Base-by-base conservation (phyloP, 192 early-diverging fungal genomes). In the Pecoramyces ruminantium region DNA sequence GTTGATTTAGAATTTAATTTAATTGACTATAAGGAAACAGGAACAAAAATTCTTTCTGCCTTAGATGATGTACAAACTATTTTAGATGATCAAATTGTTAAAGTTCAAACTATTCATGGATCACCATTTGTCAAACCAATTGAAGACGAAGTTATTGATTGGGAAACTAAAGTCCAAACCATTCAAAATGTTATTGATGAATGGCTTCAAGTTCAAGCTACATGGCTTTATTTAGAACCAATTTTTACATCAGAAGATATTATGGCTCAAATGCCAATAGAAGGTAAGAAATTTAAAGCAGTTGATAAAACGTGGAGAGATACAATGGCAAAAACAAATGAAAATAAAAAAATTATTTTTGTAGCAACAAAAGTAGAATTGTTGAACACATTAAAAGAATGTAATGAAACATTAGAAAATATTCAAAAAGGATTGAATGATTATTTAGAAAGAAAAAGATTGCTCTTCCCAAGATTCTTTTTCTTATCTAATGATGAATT, bases 251-350 rank as follows among this genome's bases (percentile, higher is more conserved):
- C 86, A 14, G 90, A 91, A 79, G 90, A 91, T 79, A 91, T 91
- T 81, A 91, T 91, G 90, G 89, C 89, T 77, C 90, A 91, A 83
- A 91, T 91, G 90, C 90, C 90, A 2, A 88, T 91, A 78, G 90
- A 91, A 84, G 90, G 90, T 13, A 85, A 85, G 78, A 91, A 89
- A 81, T 91, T 91, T 78, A 90, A 88, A 80, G 82, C 84, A 78
- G 90, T 91, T 13, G 90, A 91, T 79, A 84, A 86, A 34, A 86
- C 79, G 51, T 91, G 90, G 90, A 78, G 86, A 77, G 88, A 91
- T 81, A 86, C 89, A 79, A 91, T 91, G 90, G 79, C 80, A 51
- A 81, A 42, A 12, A 87, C 88, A n/a, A 86, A 87, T 42, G 81
- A 86, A 82, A 89, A 91, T 79, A 85, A 83, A 30, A 87, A 89